Evolutionary conservation across 2,329 filamentous ascomycete species (phyloP), one percentile per base, ranked within the genome.

Genomic region (Pseudogymnoascus sp.): DNA sequence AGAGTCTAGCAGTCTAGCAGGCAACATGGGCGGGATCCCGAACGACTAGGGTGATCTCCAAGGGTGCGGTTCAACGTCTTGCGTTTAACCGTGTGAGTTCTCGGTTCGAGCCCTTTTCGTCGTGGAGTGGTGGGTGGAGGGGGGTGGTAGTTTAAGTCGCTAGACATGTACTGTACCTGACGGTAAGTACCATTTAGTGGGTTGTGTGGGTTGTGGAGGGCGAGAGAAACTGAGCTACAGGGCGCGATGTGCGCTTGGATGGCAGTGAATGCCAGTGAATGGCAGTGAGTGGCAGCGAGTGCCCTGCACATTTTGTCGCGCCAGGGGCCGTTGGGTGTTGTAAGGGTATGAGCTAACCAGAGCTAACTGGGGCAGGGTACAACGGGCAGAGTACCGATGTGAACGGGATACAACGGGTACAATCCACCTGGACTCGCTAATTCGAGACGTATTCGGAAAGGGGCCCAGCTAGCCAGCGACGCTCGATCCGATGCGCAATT

Each of bases 381-480:
- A 19, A 31, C 46, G 10, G 46, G 9, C 29, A 23, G 11, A 13
- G 46, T 56, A 56, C 29, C 13, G 26, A 19, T 33, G 46, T 33
- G 46, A 56, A 56, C 26, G n/a, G 46, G 46, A 7, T 56, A 56
- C 46, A 56, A 56, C 46, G 46, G 46, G n/a, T 56, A 33, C 46
- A 33, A 31, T 33, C 13, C 11, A 26, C 46, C 46, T 33, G n/a
- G 46, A 33, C 46, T 56, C 46, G 46, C 46, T 56, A 56, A 56
- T 56, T 56, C 46, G 46, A 56, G 46, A 56, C 46, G 46, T 56
- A 56, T 56, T 56, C 46, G 46, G 46, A 56, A 56, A 56, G 46
- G 46, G 46, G 46, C 26, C 46, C 46, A 56, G 46, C 46, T 33
- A 33, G 46, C n/a, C 26, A 33, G n/a, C n/a, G 10, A 56, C 46